Evolutionary conservation across 805 yeast genomes (phyloP), one percentile per base, ranked within the genome.

Genomic region (Yamadazyma ubonensis): DNA sequence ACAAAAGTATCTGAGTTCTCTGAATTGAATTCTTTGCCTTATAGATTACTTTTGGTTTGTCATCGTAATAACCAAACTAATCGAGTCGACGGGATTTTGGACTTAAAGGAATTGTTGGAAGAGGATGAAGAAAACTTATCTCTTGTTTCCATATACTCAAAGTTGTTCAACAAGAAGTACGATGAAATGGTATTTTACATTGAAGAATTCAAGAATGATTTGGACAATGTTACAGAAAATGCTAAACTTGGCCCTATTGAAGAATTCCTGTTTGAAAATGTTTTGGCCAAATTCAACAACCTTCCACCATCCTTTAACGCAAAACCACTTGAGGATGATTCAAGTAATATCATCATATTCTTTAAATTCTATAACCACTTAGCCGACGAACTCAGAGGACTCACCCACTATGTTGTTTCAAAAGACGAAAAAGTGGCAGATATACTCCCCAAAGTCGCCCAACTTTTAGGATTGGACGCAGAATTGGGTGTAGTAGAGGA

Each of bases 11-110:
- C n/a, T n/a, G 43, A 45, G 3, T 15, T 42, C 6, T 39, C 33
- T 3, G 23, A 30, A 6, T 43, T n/a, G n/a, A n/a, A n/a, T n/a
- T n/a, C n/a, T n/a, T n/a, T 51, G 12, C 67, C 68, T 1, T 71
- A 83, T 31, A 68, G 83, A 40, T 73, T 85, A 45, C 79, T 93
- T 81, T 63, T 74, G 16, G 70, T 86, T 65, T 76, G 74, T 10
- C 78, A 75, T 50, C 72, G 96, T 35, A 77, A 81, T 48, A 86
- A 87, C 57, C 76, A 73, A 45, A 85, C 96, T 0, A 61, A 76
- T 35, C 73, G 96, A 49, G 76, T 87, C 1, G 81, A 77, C 42
- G 44, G 47, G 8, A 55, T 47, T 35, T 55, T 65, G n/a, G 53
- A 56, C 28, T 18, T 27, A 14, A 20, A n/a, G 11, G 32, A 32